Conservation (phyloP, 1,284 basidiomycete species). For the Veloboletus limbatus region DNA sequence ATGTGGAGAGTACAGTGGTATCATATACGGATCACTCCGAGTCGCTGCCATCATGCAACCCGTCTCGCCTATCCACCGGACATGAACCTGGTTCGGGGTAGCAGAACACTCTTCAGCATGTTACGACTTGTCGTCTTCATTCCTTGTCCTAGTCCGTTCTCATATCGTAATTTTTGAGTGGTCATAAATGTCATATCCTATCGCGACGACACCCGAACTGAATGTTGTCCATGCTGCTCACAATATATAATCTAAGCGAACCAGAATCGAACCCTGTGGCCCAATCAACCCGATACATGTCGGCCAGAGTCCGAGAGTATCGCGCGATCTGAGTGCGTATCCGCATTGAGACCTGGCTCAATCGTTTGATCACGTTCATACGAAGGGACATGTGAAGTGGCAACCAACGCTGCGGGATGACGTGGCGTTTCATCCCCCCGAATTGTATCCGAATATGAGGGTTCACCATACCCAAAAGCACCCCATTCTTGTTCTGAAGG, state of each 20-base stretch:
- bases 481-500: conserved; percentile 37
- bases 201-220: neutral
- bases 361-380: conserved; percentile 29
- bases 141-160: neutral
- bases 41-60: no score
- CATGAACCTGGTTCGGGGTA: no score
- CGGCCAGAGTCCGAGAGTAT: conserved; percentile 23
- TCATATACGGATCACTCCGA: no score
- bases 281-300: conserved; percentile 13
- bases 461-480: conserved; percentile 41
- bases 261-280: conserved; percentile 10
- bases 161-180: neutral
- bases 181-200: conserved; percentile 9
- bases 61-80: no score
- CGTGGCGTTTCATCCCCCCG: conserved; percentile 48
- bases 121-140: neutral
- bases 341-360: conserved; percentile 26
- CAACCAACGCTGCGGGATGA: conserved; percentile 37
- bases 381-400: conserved; percentile 26
- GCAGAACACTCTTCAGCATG: no score
- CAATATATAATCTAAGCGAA: conserved; percentile 7
- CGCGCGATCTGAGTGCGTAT: conserved; percentile 34
- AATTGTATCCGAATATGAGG: conserved; percentile 36
- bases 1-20: neutral
- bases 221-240: conserved; percentile 4